Evolutionary conservation across 2,329 filamentous ascomycete genomes (phyloP).

Genomic region (Myrmaecium sp.): DNA sequence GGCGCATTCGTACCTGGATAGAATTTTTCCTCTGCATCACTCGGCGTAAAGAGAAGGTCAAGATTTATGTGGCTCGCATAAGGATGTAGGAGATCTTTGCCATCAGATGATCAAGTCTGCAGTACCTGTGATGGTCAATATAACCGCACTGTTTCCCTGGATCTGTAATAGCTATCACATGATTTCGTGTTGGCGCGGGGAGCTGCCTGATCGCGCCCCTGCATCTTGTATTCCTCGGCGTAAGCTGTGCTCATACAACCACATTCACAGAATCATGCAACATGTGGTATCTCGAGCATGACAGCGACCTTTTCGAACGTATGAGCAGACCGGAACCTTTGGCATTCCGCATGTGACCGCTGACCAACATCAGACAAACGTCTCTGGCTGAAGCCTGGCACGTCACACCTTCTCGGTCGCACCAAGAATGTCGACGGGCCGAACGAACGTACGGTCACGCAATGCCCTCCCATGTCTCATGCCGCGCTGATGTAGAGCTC

Average conservation of each 20-base stretch:
- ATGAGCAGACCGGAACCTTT: slow-evolving; percentile 1
- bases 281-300: slow-evolving; percentile 40
- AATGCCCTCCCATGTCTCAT: neutral
- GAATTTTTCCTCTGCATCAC: too few relatives aligned
- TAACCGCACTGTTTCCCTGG: too few relatives aligned
- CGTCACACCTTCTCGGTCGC: slow-evolving; percentile 71
- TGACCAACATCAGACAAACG: slow-evolving; percentile 38
- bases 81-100: too few relatives aligned
- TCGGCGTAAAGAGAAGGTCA: too few relatives aligned
- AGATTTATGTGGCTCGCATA: too few relatives aligned
- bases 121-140: too few relatives aligned
- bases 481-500: slow-evolving; percentile 27
- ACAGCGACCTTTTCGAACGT: slow-evolving; percentile 36
- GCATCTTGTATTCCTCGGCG: neutral
- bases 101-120: too few relatives aligned
- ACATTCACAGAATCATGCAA: slow-evolving; percentile 1
- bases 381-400: slow-evolving; percentile 74
- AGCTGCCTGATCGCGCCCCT: neutral
- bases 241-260: too few relatives aligned
- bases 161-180: neutral
- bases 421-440: slow-evolving; percentile 42
- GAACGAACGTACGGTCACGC: slow-evolving; percentile 19
- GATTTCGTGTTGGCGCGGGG: neutral
- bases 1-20: too few relatives aligned
- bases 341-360: slow-evolving; percentile 2